Percentiles rank a stretch among this genome's conserved stretches.
Evolutionary conservation across 192 early-diverging fungal genomes (phyloP).

Genomic region (Helicostylum pulchrum): DNA sequence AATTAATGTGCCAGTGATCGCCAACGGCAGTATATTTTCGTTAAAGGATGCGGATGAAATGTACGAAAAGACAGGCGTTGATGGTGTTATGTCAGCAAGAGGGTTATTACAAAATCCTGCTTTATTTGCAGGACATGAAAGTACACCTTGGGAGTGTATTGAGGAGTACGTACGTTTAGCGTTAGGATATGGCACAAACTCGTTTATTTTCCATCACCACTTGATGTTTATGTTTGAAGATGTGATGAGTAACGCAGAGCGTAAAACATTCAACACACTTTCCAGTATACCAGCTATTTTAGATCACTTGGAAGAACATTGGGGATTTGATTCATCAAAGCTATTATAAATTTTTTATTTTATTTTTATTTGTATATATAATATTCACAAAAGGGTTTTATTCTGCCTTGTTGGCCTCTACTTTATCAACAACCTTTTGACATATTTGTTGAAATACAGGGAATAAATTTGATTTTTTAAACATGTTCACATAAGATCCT

Average conservation of each 20-base stretch:
- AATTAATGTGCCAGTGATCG: conserved; percentile 76
- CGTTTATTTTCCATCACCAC: conserved; percentile 91
- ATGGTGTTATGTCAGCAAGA: conserved; percentile 91
- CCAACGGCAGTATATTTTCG: conserved; percentile 85
- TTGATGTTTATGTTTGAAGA: conserved; percentile 93
- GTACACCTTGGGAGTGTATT: conserved; percentile 79
- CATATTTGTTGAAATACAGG: conserved; percentile 50
- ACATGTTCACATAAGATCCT: conserved; percentile 43
- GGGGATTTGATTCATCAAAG: conserved; percentile 24
- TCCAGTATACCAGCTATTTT: conserved; percentile 73
- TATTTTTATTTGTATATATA: too few species aligned
- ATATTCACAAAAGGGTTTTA: too few species aligned
- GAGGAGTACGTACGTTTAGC: conserved; percentile 69
- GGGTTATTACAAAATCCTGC: conserved; percentile 93
- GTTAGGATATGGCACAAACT: conserved; percentile 77
- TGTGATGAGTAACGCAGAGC: conserved; percentile 76
- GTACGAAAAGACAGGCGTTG: conserved; percentile 71
- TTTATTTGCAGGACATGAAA: conserved; percentile 77
- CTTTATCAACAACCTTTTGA: conserved; percentile 36
- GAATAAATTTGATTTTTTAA: conserved; percentile 49
- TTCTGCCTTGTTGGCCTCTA: background rate
- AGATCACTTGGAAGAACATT: conserved; percentile 67
- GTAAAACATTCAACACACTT: conserved; percentile 85
- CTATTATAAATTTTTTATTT: too few species aligned
- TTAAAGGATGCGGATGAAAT: conserved; percentile 70